Base-by-base conservation (phyloP, 2,329 filamentous ascomycete genomes). In the Fusarium setosum region DNA sequence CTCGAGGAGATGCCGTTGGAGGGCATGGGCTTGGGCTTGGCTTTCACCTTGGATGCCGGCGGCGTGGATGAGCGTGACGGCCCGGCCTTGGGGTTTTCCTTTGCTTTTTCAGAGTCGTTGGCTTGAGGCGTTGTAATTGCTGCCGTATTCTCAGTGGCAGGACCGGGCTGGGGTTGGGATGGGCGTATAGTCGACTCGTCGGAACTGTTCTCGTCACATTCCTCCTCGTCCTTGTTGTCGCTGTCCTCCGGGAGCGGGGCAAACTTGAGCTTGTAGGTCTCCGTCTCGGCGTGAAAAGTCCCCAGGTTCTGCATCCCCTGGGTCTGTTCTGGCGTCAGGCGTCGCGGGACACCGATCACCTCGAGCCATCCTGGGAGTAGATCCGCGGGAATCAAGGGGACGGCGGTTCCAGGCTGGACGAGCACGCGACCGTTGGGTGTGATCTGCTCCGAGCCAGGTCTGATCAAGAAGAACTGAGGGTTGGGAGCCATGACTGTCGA, bases 341-440 rank as follows among this genome's bases (percentile, higher is more conserved):
- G 66, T 6, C 82, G 80, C 4, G 84, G 82, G 4, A 83, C 74
- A 21, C 79, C 81, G 31, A 76, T 57, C 11, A 84, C 69, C 6
- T 81, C 73, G 5, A 86, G 62, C 76, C 81, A 82, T 2, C 74
- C 70, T 0, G 84, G 84, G 0, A 88, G 79, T 60, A 86, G 77
- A 69, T 87, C 85, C 12, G 81, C 72, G 1, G 85, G 79, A n/a
- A 88, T 77, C n/a, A 88, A 78, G 7, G 85, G 86, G 1, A 87
- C 83, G 4, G 84, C 77, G 7, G 73, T 71, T 4, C 76, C 77
- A 0, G 74, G 76, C 3, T 67, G 63, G 18, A 56, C 50, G 24
- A 73, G 32, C 13, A 74, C 47, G 42, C 66, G 60, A 29, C 72
- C 72, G 6, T 40, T 49, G 9, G 63, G 12, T 2, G 67, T 69